A percentile compares a stretch with the other conserved stretches of the same genome.
These are phyloP conservation scores for Apiotrichum domesticum DNA, from an alignment of 1,284 basidiomycete species.

Conservation along the genomic window DNA sequence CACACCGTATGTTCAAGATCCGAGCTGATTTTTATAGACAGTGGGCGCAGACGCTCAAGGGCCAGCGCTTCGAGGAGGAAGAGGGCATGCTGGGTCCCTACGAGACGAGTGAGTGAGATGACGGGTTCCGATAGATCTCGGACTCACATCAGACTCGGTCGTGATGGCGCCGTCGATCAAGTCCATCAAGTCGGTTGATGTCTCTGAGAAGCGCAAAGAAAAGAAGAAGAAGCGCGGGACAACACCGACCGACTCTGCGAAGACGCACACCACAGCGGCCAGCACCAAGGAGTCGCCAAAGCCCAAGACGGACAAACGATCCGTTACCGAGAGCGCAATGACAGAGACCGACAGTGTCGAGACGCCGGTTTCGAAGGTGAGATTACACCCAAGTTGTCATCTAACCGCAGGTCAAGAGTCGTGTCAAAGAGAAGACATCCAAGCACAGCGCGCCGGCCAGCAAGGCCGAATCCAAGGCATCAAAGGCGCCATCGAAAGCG, in stretches of 20 bases:
- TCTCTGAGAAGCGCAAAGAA: background rate
- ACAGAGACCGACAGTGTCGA: too few species aligned
- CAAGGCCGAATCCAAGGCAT: background rate
- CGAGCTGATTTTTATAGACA: background rate
- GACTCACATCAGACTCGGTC: background rate
- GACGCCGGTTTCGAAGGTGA: background rate
- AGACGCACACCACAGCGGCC: too few species aligned
- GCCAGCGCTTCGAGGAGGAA: conserved; percentile 12
- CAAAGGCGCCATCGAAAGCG: background rate
- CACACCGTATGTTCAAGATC: background rate
- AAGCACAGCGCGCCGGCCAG: background rate
- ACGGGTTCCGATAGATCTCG: too few species aligned
- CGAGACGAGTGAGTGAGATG: conserved; percentile 26
- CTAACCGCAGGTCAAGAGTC: background rate
- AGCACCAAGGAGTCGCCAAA: too few species aligned
- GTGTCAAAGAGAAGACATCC: background rate
- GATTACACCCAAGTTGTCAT: background rate
- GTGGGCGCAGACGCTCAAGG: background rate
- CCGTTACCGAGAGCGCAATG: too few species aligned
- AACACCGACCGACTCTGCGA: too few species aligned
- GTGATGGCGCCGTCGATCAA: background rate
- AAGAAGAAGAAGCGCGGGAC: background rate
- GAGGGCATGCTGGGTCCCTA: conserved; percentile 43
- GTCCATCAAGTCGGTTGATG: background rate
- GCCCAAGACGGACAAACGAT: too few species aligned